Evolutionary conservation across 129 eudicot genomes (phyloP), one percentile per base, ranked within the genome.

Genomic region (Solidago caesia): DNA sequence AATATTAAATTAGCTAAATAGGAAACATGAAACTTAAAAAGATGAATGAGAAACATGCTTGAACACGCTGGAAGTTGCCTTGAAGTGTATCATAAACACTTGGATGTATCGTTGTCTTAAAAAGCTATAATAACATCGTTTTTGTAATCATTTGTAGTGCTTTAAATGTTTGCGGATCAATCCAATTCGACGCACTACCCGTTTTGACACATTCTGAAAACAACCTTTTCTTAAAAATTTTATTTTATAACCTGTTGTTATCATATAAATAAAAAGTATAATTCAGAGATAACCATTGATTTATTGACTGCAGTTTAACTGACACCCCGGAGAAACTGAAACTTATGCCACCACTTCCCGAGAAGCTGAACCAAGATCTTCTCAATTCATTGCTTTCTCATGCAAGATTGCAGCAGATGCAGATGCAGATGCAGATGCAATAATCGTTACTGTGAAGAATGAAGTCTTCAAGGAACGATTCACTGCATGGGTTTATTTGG

Each of bases 261-360:
- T 25, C 21, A 21, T 21, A 0, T 21, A 1, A 10, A 1, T 21
- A 59, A 59, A n/a, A 53, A 46, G 9, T 33, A 14, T 27, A 46
- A 15, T 14, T 14, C 3, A 69, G 61, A 60, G 10, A 2, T 75
- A 68, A 63, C 6, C 11, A 21, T 44, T 44, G 59, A 45, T 75
- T 33, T 49, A 44, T 60, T 8, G 56, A 2, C 70, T 79, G 88
- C 86, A 92, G 95, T 81, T 79, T 87, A 76, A 75, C 58, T 6
- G 92, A 87, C 45, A 75, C 82, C 11, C 90, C 84, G 0, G 88
- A 82, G 25, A 81, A 78, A 26, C 60, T 85, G 91, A 89, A 86
- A 82, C 87, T 79, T 60, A 87, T 92, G 96, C 95, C 96, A 29
- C 87, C 88, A 8, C 85, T 92, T 44, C 86, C 90, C 6, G 96